phyloP scores from a whole-genome alignment of 768 basidiomycete species.

The Gymnopilus dilepis region DNA sequence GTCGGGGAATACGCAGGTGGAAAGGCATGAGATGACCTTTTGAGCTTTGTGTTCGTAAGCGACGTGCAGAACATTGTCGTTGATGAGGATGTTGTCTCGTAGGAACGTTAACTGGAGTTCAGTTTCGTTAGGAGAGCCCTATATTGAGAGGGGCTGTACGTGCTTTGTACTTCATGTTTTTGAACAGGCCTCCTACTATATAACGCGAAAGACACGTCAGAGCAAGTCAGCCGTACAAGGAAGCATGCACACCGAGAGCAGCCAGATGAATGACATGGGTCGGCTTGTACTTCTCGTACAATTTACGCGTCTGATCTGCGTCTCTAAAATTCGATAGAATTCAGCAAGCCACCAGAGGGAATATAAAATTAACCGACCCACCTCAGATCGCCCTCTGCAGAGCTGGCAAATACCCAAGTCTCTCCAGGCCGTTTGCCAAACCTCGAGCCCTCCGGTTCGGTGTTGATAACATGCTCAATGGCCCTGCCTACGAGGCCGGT shows the following conservation, averaged over 20 bases:
- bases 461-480: constrained; percentile 78
- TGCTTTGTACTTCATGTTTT: constrained; percentile 94
- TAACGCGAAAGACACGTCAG: constrained; percentile 11
- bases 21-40: constrained; percentile 94
- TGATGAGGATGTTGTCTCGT: constrained; percentile 93
- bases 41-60: constrained; percentile 65
- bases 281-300: constrained; percentile 92
- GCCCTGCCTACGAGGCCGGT: constrained; percentile 88
- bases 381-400: constrained; percentile 86
- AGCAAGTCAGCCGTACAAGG: not conserved
- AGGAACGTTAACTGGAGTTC: constrained; percentile 79
- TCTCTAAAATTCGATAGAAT: constrained; percentile 52
- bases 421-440: constrained; percentile 81
- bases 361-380: constrained; percentile 32
- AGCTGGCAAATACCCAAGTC: constrained; percentile 84
- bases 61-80: constrained; percentile 88
- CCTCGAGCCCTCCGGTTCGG: constrained; percentile 75
- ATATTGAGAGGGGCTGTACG: constrained; percentile 13
- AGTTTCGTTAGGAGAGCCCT: not conserved
- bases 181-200: constrained; percentile 91
- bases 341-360: not conserved
- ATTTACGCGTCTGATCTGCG: constrained; percentile 63
- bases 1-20: constrained; percentile 97
- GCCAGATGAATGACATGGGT: constrained; percentile 98
- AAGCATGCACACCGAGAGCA: constrained; percentile 70